Percentiles rank a stretch among this genome's conserved stretches.
Conservation (phyloP, 1,284 basidiomycete species). For the Ceratobasidium sp. region DNA sequence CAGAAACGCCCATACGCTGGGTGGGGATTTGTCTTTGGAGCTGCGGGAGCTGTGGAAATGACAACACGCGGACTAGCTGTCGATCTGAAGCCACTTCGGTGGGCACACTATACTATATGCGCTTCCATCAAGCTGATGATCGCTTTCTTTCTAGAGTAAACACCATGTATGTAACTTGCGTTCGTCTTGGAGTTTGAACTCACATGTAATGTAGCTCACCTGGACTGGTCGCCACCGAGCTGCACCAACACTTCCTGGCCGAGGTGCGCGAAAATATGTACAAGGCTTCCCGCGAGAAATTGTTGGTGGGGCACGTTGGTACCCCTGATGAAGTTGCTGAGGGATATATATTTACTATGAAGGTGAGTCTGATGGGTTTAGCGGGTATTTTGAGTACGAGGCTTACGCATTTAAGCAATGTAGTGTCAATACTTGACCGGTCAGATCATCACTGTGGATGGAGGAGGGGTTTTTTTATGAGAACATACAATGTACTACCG, state of each 20-base stretch:
- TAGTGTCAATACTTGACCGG: background rate
- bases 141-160: background rate
- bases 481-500: no score
- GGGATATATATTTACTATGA: slow-evolving; percentile 46
- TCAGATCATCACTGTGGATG: slow-evolving; percentile 5
- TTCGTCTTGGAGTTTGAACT: background rate
- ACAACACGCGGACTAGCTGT: slow-evolving; percentile 21
- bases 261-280: background rate
- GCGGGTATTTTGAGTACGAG: background rate
- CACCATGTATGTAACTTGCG: slow-evolving; percentile 8
- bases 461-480: background rate
- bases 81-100: slow-evolving; percentile 35
- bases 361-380: background rate
- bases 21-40: background rate
- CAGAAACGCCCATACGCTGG: background rate
- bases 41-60: slow-evolving; percentile 5
- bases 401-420: background rate
- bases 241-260: background rate
- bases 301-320: slow-evolving; percentile 20
- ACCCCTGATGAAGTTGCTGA: slow-evolving; percentile 39
- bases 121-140: background rate
- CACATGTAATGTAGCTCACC: background rate
- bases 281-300: background rate
- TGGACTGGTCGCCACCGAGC: slow-evolving; percentile 18
- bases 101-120: background rate